phyloP scores from a whole-genome alignment of 202 grass and related monocot genomes.

The Miscanthus sacchariflorus region DNA sequence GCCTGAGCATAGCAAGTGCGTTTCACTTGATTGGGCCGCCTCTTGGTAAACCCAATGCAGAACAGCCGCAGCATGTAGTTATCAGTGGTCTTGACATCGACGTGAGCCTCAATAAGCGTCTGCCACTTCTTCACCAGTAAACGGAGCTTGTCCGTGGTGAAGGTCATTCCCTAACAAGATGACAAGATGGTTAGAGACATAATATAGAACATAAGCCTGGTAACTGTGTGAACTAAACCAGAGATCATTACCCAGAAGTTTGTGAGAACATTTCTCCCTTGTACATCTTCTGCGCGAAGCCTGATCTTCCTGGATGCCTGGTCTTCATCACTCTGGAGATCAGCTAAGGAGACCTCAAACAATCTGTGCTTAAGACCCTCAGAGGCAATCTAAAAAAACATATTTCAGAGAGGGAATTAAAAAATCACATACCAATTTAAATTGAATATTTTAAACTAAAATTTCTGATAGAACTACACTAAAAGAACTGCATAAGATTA shows the following conservation, averaged over 20 bases:
- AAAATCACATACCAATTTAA: too few species aligned
- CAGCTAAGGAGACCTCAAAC: slow-evolving; percentile 72
- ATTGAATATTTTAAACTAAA: too few species aligned
- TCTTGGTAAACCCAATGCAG: slow-evolving; percentile 81
- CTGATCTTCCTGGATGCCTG: slow-evolving; percentile 77
- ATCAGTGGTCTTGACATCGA: slow-evolving; percentile 79
- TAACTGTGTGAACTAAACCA: not conserved
- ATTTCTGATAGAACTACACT: too few species aligned
- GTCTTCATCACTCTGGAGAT: slow-evolving; percentile 80
- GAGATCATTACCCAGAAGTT: slow-evolving; percentile 75
- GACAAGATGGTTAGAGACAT: not conserved
- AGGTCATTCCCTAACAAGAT: slow-evolving; percentile 64
- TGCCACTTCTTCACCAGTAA: slow-evolving; percentile 85
- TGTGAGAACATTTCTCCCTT: slow-evolving; percentile 75
- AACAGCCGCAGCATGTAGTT: slow-evolving; percentile 68
- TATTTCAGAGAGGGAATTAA: too few species aligned
- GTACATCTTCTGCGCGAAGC: slow-evolving; percentile 75
- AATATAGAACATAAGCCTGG: not conserved
- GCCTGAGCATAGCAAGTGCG: slow-evolving; percentile 79
- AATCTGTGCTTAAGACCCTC: slow-evolving; percentile 82
- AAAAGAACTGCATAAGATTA: too few species aligned
- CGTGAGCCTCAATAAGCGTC: slow-evolving; percentile 77
- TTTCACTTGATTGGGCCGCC: slow-evolving; percentile 74
- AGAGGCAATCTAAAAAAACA: slow-evolving; percentile 64
- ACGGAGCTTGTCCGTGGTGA: slow-evolving; percentile 73